Percentiles rank a stretch among this genome's conserved stretches.
phyloP scores from a whole-genome alignment of 1,284 basidiomycete species.

The Dichomitus squalens region DNA sequence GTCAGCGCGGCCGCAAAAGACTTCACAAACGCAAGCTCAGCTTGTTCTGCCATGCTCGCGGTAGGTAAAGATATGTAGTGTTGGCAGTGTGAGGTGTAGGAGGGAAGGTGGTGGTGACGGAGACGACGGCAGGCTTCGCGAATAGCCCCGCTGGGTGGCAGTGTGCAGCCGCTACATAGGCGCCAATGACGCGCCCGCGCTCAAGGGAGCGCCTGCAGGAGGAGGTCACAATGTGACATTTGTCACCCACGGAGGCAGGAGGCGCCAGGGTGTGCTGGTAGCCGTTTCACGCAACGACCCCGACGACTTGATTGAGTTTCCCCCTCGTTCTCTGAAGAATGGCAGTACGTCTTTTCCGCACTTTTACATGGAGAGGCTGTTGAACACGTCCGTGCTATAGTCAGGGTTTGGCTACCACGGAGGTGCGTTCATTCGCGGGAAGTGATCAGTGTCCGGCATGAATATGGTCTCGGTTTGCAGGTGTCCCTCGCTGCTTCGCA shows the following conservation, averaged over 20 bases:
- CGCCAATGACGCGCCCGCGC: background rate
- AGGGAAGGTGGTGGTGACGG: background rate
- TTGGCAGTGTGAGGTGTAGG: background rate
- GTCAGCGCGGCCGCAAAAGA: conserved; percentile 71
- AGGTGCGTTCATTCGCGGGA: conserved; percentile 43
- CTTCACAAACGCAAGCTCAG: conserved; percentile 73
- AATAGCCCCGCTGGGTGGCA: background rate
- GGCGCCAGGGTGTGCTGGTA: conserved; percentile 5
- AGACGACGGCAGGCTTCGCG: background rate
- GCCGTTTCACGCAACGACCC: background rate
- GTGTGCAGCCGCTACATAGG: background rate
- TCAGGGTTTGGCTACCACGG: conserved; percentile 70
- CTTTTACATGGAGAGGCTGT: background rate
- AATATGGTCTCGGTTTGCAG: conserved; percentile 40
- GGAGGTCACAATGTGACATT: conserved; percentile 1
- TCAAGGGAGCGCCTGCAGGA: background rate
- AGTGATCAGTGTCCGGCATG: conserved; percentile 1
- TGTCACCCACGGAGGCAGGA: background rate
- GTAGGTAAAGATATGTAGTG: background rate
- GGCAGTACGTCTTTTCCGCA: conserved; percentile 36
- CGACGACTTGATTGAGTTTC: conserved; percentile 4
- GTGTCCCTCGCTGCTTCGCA: conserved; percentile 87
- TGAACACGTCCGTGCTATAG: conserved; percentile 24
- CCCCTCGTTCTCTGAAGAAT: conserved; percentile 27
- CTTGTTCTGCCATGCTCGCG: conserved; percentile 59